Percentiles rank a stretch among this genome's conserved stretches.
phyloP scores from a whole-genome alignment of 345 rosid genomes.

The Acer saccharum region DNA sequence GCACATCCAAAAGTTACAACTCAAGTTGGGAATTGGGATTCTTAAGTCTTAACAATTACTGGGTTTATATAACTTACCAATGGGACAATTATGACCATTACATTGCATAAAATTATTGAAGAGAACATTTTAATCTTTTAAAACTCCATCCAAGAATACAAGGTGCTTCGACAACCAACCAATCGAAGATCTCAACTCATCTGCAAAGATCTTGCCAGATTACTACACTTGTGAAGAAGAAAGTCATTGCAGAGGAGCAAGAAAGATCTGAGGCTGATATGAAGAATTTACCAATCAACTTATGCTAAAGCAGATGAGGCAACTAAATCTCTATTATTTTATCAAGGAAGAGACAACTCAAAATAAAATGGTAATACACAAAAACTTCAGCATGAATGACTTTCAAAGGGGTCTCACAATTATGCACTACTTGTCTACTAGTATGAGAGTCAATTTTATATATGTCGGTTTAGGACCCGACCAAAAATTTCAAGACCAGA shows the following conservation, averaged over 20 bases:
- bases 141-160: slow-evolving; percentile 80
- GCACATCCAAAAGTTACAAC: too few relatives aligned
- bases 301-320: slow-evolving; percentile 87
- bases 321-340: slow-evolving; percentile 55
- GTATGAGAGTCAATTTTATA: background rate
- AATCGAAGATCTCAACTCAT: slow-evolving; percentile 66
- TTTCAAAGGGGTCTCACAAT: background rate
- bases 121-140: too few relatives aligned
- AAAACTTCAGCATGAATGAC: background rate
- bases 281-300: slow-evolving; percentile 55
- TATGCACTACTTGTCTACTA: background rate
- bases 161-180: slow-evolving; percentile 50
- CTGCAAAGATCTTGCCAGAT: slow-evolving; percentile 72
- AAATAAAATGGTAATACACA: background rate
- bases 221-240: slow-evolving; percentile 75
- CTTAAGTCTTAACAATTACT: too few relatives aligned
- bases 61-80: slow-evolving; percentile 3
- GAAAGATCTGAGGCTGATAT: slow-evolving; percentile 76
- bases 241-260: slow-evolving; percentile 73
- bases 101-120: too few relatives aligned
- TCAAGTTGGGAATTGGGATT: background rate
- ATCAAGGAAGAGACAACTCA: background rate
- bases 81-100: too few relatives aligned
- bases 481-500: too few relatives aligned
- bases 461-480: background rate